These are phyloP conservation scores for Sanguinoderma infundibulare DNA, from an alignment of 1,284 basidiomycete species.

Conservation along the genomic window DNA sequence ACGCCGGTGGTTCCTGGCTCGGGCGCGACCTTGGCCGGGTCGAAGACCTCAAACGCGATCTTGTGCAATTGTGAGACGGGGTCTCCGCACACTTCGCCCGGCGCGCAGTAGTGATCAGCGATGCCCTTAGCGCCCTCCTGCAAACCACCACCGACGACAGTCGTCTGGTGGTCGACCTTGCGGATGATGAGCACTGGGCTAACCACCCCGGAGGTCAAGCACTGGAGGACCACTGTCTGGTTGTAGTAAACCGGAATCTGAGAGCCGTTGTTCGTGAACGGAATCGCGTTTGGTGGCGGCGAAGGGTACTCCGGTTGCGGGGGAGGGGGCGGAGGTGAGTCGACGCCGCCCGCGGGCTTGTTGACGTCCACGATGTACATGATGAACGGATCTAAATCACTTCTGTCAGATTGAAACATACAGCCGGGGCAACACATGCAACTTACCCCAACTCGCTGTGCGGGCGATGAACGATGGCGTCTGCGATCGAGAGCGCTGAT, in stretches of 20 bases:
- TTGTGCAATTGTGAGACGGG: slow-evolving; percentile 96
- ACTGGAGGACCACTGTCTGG: slow-evolving; percentile 94
- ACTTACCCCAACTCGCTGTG: slow-evolving; percentile 82
- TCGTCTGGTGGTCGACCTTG: slow-evolving; percentile 90
- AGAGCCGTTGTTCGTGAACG: slow-evolving; percentile 79
- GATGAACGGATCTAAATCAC: slow-evolving; percentile 82
- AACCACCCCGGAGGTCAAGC: slow-evolving; percentile 90
- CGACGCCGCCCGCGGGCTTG: slow-evolving; percentile 75
- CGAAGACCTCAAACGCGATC: slow-evolving; percentile 90
- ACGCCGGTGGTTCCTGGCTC: slow-evolving; percentile 74
- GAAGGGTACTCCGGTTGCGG: slow-evolving; percentile 86
- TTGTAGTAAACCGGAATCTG: slow-evolving; percentile 94
- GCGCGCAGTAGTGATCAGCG: slow-evolving; percentile 77
- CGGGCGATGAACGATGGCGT: slow-evolving; percentile 86
- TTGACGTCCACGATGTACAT: slow-evolving; percentile 94
- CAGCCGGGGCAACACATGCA: slow-evolving; percentile 4
- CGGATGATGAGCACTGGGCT: slow-evolving; percentile 93
- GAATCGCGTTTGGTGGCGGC: slow-evolving; percentile 87
- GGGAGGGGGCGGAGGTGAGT: slow-evolving; percentile 76
- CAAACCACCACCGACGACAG: slow-evolving; percentile 86
- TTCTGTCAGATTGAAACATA: slow-evolving; percentile 22
- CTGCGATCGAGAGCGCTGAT: slow-evolving; percentile 69
- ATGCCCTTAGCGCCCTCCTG: slow-evolving; percentile 84
- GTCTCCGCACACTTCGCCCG: slow-evolving; percentile 90
- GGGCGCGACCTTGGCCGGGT: slow-evolving; percentile 66